phyloP scores from a whole-genome alignment of 352 stramenopile species.

The Phytophthora pluvialis region DNA sequence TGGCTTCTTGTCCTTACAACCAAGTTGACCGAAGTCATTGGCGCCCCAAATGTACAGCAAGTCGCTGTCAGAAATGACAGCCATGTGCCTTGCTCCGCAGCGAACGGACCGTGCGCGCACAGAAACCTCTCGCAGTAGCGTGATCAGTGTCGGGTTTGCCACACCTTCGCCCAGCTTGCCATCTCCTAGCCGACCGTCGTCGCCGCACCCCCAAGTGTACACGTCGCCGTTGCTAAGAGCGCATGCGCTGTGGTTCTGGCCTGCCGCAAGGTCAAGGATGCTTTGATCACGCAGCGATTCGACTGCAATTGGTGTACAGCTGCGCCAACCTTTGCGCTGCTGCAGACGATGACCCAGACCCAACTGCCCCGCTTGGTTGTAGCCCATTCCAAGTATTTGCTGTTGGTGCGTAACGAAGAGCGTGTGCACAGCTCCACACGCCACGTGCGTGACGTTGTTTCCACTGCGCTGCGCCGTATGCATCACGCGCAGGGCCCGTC shows the following conservation, averaged over 20 bases:
- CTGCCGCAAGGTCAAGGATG: conserved; percentile 72
- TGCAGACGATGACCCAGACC: conserved; percentile 70
- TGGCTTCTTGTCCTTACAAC: conserved; percentile 57
- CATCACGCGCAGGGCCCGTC: conserved; percentile 60
- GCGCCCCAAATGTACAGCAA: conserved; percentile 81
- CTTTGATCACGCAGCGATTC: conserved; percentile 58
- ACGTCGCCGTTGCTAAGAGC: conserved; percentile 76
- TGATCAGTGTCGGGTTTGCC: conserved; percentile 42
- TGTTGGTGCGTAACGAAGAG: conserved; percentile 82
- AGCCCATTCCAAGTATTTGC: conserved; percentile 77
- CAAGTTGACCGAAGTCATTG: conserved; percentile 84
- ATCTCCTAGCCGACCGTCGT: conserved; percentile 70
- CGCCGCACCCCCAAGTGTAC: conserved; percentile 77
- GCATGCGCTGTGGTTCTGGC: conserved; percentile 78
- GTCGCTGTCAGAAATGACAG: conserved; percentile 67
- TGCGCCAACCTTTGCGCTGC: conserved; percentile 70
- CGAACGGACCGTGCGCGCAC: conserved; percentile 56
- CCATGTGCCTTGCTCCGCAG: conserved; percentile 74
- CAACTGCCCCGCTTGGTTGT: conserved; percentile 82
- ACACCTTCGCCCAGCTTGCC: conserved; percentile 44
- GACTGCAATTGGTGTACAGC: conserved; percentile 60
- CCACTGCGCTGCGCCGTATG: conserved; percentile 57
- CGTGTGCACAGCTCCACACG: conserved; percentile 73
- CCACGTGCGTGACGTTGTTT: conserved; percentile 70
- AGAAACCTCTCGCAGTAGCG: conserved; percentile 45